Conservation (phyloP, 345 rosid species). For the Populus deltoides region DNA sequence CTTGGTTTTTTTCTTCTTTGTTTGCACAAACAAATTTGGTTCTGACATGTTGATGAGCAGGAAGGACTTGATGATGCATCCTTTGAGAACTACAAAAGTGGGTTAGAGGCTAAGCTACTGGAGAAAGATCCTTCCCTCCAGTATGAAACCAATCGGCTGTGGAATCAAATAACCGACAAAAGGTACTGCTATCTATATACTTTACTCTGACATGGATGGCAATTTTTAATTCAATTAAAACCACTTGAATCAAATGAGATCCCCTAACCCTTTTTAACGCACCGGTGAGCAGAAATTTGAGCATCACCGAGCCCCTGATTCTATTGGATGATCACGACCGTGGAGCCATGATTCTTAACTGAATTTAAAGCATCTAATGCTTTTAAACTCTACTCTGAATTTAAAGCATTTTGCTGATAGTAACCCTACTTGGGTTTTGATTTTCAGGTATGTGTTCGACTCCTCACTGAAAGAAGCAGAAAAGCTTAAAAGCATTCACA, state of each 20-base stretch:
- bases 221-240: not conserved
- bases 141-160: slow-evolving; percentile 70
- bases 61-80: slow-evolving; percentile 68
- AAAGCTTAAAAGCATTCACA: slow-evolving; percentile 52
- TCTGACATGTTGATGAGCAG: slow-evolving; percentile 33
- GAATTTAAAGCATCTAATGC: too few species aligned
- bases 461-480: slow-evolving; percentile 69
- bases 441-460: slow-evolving; percentile 79
- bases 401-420: not conserved
- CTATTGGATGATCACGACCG: too few species aligned
- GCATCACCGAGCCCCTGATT: too few species aligned
- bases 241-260: too few species aligned
- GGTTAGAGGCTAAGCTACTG: slow-evolving; percentile 71
- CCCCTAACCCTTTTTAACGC: not conserved
- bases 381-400: too few species aligned
- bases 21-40: not conserved
- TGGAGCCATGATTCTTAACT: too few species aligned
- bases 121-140: slow-evolving; percentile 84
- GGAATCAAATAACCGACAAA: slow-evolving; percentile 84
- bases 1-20: not conserved
- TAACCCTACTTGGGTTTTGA: not conserved
- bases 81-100: slow-evolving; percentile 69
- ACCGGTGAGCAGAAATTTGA: not conserved
- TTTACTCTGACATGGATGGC: not conserved
- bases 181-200: slow-evolving; percentile 45